Base-by-base conservation (phyloP, 345 rosid species). In the Pistacia atlantica region DNA sequence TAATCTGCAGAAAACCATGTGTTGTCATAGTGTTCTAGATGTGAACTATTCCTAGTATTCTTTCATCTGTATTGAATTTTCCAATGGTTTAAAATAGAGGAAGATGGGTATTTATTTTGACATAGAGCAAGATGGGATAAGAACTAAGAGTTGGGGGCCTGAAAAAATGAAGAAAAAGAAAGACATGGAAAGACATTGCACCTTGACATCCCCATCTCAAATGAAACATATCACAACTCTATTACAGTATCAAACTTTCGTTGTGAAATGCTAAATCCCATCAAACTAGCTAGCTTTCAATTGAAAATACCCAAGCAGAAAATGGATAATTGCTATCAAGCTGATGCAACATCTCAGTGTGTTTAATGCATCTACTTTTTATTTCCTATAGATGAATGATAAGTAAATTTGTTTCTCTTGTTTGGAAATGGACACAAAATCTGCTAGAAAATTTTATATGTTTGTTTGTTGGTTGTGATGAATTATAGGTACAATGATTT, bases 181-280 rank as follows among this genome's bases (percentile, higher is more conserved):
- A 45, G 74, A 66, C 65, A 72, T 11, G 59, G 33, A 54, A 58
- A 71, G 60, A 61, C 69, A 65, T 33, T 52, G 18, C 69, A 62
- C 2, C n/a, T 51, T 51, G 45, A 28, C 11, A 51, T 79, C 65
- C 57, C 66, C 60, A 37, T 42, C 67, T 49, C 66, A 55, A 61
- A 79, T 72, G 74, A 64, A 76, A 69, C 80, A 68, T 58, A 54
- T 64, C 75, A 57, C 5, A 37, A 4, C 69, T 57, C 59, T 22
- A 62, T 78, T 74, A 64, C 46, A 54, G 20, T 0, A 16, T 54
- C 7, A 54, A 14, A 16, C 18, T 54, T 2, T 16, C 16, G 57
- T 54, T 54, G 18, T 54, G 55, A 12, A 51, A 49, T 66, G 46
- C n/a, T 33, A 76, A 72, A 68, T 79, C 18, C 67, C 80, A 76